These are phyloP conservation scores for Eutrema salsugineum DNA, from an alignment of 441 rosid genomes.

Conservation along the genomic window DNA sequence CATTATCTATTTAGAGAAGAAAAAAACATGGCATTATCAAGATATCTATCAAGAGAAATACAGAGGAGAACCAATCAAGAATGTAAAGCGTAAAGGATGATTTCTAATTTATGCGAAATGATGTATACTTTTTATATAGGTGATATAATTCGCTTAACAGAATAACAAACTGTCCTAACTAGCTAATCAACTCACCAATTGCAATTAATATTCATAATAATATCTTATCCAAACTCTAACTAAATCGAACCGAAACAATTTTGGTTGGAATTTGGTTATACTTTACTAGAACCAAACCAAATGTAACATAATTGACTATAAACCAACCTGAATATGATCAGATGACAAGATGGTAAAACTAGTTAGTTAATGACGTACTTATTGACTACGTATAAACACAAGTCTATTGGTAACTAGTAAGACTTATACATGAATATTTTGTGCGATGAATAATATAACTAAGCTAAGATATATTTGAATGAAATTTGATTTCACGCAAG, in stretches of 20 bases:
- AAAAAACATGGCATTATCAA: too few relatives aligned
- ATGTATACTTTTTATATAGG: not conserved
- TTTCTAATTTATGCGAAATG: not conserved
- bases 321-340: not conserved
- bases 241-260: not conserved
- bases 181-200: not conserved
- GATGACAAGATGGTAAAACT: not conserved
- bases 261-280: not conserved
- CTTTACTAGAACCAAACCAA: not conserved
- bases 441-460: not conserved
- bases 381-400: too few relatives aligned
- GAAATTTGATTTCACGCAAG: not conserved
- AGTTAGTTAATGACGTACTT: not conserved
- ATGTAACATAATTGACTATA: not conserved
- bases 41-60: too few relatives aligned
- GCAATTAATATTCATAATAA: not conserved
- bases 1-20: too few relatives aligned
- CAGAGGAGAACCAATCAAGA: not conserved
- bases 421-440: too few relatives aligned
- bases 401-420: too few relatives aligned
- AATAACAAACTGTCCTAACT: not conserved
- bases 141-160: too few relatives aligned
- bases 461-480: not conserved
- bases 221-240: not conserved
- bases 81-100: not conserved